Base-by-base conservation (phyloP, 495 filamentous ascomycete species). In the Neurospora sp. region DNA sequence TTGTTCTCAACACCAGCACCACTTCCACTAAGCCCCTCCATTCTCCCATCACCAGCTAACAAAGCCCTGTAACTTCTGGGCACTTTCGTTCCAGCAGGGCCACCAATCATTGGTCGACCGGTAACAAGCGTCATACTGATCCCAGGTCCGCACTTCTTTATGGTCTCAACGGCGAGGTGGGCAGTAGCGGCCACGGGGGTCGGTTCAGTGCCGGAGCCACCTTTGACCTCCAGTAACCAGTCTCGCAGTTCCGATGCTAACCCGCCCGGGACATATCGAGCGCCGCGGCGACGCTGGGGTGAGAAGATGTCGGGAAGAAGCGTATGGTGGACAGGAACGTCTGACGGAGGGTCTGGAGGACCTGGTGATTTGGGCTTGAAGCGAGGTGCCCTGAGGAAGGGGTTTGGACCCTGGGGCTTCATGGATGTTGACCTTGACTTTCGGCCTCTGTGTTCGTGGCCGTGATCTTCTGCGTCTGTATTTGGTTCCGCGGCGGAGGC, bases 151-250 rank as follows among this genome's bases (percentile, higher is more conserved):
- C 73, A 73, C 14, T 39, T 59, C 22, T 48, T 68, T 14, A 80
- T 69, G 7, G 76, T 73, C 3, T 81, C 78, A 7, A 82, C 77
- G 0, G 68, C 40, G 8, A 85, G 70, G 71, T 73, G 69, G 69
- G 72, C 16, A 72, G 70, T 66, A 41, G 70, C 35, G 42, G 69
- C 44, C 38, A 69, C 69, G 11, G 66, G 40, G 18, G 20, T 39
- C 10, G 71, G 72, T n/a, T 72, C 76, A 3, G 72, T 71, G 2
- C 77, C 74, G 0, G 76, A 75, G 20, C 75, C 76, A 0, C 76
- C 78, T 75, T 84, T 84, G 40, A 83, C 78, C 40, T 83, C 82
- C 10, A 84, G 80, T 40, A 86, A 80, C 85, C 84, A 86, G 69
- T 83, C 79, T 18, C 84, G 80, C 4, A 86, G 73, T 72, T 83